Evolutionary conservation across 495 filamentous ascomycete genomes (phyloP), one percentile per base, ranked within the genome.

Genomic region (Penicillium lividum): DNA sequence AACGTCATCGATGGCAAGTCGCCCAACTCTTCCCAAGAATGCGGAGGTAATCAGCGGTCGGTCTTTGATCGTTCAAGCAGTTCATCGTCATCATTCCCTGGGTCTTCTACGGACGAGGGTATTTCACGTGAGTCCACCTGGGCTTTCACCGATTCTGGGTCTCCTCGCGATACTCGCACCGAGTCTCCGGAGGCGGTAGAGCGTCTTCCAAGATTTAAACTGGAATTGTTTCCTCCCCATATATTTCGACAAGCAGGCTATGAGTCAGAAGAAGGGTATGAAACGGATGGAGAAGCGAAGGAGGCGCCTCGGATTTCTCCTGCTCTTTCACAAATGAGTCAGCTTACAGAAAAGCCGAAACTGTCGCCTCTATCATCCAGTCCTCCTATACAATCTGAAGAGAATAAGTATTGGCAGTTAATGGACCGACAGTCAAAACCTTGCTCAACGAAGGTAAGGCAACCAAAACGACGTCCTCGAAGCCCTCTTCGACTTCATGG

Each of bases 31-130:
- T 83, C 72, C 51, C 77, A 75, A 62, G 75, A 80, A 47, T 78
- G 70, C 38, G 68, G 79, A 11, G 77, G 73, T 4, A 78, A 72
- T 5, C 79, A 85, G 38, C 78, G 81, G 4, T 91, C 89, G 0
- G 86, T 92, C 5, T 92, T 92, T 61, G 87, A 91, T 65, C 79
- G 86, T 18, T 83, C 85, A 2, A 90, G 84, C 55, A 89, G 86
- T 67, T 81, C 81, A 7, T 89, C 87, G 0, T 81, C 79, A 7
- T 75, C 73, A 5, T 66, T 71, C 7, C 76, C 73, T 0, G 74
- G 73, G 9, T 81, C 75, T 0, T 69, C 71, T 1, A 55, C 67
- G 13, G 70, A 77, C 28, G 68, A 77, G 53, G 67, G 68, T 18
- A 42, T 60, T 7, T 73, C 73, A 2, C 73, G 73, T 5, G 65